phyloP scores from a whole-genome alignment of 2,329 filamentous ascomycete genomes.

The Zymoseptoria crescenta region DNA sequence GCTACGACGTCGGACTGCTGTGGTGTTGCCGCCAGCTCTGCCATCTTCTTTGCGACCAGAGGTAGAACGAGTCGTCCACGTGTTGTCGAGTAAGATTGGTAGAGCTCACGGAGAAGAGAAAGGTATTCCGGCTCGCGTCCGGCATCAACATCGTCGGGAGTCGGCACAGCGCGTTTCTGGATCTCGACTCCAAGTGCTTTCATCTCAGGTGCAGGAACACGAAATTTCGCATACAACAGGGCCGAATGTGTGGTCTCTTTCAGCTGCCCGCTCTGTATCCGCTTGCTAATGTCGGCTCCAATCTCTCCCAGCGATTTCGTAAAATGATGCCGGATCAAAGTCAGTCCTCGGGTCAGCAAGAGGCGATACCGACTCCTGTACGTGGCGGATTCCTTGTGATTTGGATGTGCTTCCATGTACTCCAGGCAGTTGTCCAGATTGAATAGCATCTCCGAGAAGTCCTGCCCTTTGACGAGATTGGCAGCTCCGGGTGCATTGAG shows the following conservation, averaged over 20 bases:
- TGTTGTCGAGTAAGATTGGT: slow-evolving; percentile 55
- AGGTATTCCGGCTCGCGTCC: slow-evolving; percentile 59
- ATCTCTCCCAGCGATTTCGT: slow-evolving; percentile 56
- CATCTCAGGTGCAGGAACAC: slow-evolving; percentile 57
- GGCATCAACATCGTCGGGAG: slow-evolving; percentile 33
- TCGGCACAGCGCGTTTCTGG: slow-evolving; percentile 56
- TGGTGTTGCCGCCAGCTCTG: slow-evolving; percentile 49
- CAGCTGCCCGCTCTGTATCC: slow-evolving; percentile 57
- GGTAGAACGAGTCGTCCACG: slow-evolving; percentile 53
- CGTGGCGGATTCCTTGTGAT: slow-evolving; percentile 77
- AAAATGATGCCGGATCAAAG: slow-evolving; percentile 59
- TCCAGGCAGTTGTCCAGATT: slow-evolving; percentile 84
- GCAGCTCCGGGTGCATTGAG: slow-evolving; percentile 88
- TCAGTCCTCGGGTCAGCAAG: slow-evolving; percentile 62
- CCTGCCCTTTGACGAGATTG: slow-evolving; percentile 72
- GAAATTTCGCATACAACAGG: slow-evolving; percentile 62
- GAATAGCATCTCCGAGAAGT: slow-evolving; percentile 79
- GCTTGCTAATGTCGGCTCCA: slow-evolving; percentile 53
- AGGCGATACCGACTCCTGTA: slow-evolving; percentile 84
- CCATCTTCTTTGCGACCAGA: slow-evolving; percentile 54
- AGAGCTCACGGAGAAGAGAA: slow-evolving; percentile 57
- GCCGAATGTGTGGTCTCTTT: slow-evolving; percentile 67
- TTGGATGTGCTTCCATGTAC: slow-evolving; percentile 81
- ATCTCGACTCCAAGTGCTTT: slow-evolving; percentile 61
- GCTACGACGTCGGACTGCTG: slow-evolving; percentile 57